Evolutionary conservation across 306 rosid species (phyloP), one percentile per base, ranked within the genome.

Genomic region (Clitoria ternatea): DNA sequence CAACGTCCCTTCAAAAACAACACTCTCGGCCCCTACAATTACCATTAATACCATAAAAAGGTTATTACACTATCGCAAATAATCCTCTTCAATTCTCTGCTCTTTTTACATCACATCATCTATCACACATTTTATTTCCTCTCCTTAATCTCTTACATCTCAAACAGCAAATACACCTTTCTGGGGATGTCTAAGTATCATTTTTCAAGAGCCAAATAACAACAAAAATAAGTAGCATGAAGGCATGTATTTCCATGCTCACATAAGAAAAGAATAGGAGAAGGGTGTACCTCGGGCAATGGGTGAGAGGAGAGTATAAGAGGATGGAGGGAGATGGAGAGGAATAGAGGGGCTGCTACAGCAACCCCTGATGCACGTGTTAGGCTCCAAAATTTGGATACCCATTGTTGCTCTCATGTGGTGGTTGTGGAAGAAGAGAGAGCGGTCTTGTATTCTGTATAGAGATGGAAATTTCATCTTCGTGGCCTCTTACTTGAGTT

Each of bases 301-400:
- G 17, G 92, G 94, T 13, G 88, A 87, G 79, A 86, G 80, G 12
- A 93, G 84, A 75, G 85, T 15, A 17, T 70, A 93, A 37, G 92
- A 83, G 66, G 98, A 85, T 54, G 96, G 86, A 52, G 81, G 88
- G 43, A 90, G 92, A 76, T 90, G 97, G 1, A 94, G 89, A 69
- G 98, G 97, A 50, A 94, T 89, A 39, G 84, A 76, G 43, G 69
- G 4, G 81, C 92, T 90, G 37, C 72, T 69, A 62, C 97, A 90
- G 88, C 98, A 93, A 19, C 98, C 98, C 78, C 98, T 82, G 6
- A 90, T 68, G 86, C 98, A 93, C 0, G 85, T 74, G 86, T 93
- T 93, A 13, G 98, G 97, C 81, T 85, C 96, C 71, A 57, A 22
- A 43, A 93, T 88, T 72, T 82, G 80, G 7, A 88, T 22, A 14